Evolutionary conservation across 2,329 filamentous ascomycete genomes (phyloP).

Genomic region (Fusarium longipes): DNA sequence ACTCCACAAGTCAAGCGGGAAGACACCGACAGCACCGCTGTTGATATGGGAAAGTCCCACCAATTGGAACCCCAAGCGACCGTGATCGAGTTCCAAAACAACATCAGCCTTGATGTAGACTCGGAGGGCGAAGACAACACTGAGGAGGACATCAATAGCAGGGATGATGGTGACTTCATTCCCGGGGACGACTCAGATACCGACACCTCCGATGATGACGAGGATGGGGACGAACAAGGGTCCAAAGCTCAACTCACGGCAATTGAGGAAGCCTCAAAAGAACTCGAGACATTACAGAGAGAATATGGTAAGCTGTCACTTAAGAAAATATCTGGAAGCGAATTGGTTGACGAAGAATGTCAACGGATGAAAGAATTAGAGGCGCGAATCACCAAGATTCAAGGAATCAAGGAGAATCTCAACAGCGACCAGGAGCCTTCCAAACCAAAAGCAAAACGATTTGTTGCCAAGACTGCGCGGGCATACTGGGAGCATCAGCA

Average conservation of each 20-base stretch:
- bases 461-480: not conserved
- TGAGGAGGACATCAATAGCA: not conserved
- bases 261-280: no score
- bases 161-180: not conserved
- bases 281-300: not conserved
- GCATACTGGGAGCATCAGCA: not conserved
- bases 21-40: rapidly evolving
- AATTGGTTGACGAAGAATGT: rapidly evolving
- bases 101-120: not conserved
- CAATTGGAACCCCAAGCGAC: rapidly evolving
- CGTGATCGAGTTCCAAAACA: not conserved
- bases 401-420: not conserved
- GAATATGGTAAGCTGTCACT: rapidly evolving
- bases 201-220: not conserved
- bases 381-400: not conserved
- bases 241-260: rapidly evolving
- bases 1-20: not conserved
- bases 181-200: not conserved
- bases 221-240: not conserved
- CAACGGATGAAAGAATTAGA: not conserved
- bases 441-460: not conserved
- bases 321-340: rapidly evolving
- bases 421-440: no score
- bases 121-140: not conserved
- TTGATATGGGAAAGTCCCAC: rapidly evolving